Base-by-base conservation (phyloP, 2,329 filamentous ascomycete genomes). In the Fusarium sp. region DNA sequence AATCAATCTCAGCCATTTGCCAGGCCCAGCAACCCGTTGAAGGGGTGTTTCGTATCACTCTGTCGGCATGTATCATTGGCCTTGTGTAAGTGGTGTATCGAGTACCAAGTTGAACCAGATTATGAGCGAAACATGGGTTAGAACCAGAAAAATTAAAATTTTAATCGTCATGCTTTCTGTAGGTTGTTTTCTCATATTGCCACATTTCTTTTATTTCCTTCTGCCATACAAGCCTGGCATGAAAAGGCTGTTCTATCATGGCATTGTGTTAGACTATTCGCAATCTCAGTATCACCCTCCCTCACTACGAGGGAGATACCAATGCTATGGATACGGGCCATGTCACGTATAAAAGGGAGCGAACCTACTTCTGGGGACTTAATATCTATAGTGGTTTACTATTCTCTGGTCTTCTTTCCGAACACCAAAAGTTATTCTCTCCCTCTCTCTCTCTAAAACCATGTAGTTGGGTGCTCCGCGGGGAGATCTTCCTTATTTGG, bases 161-260 rank as follows among this genome's bases (percentile, higher is more conserved):
- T 17, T 5, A 25, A 10, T 8, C 10, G 5, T 14, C 13, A 22
- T 50, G 15, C 7, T 29, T 33, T 33, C 46, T 14, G 10, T 14
- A 17, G 20, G 3, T 4, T 7, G 3, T 3, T 5, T 33, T 14
- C 14, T 18, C 5, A 5, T 18, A 35, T 33, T 14, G 3, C 1
- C 25, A n/a, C 1, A 35, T 4, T 7, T 50, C n/a, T 35, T 25
- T 50, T 25, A 9, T 15, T n/a, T 20, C 31, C 12, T 25, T 25
- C 17, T 25, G 17, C 4, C 5, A 50, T 50, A 31, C 27, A 27
- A 27, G 27, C 27, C 27, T 35, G 5, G 47, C 31, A 20, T 25
- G n/a, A 20, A 18, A 20, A 35, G n/a, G n/a, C 25, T 50, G 17
- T 17, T 35, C 47, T 36, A 17, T 17, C 15, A 17, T 36, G 5